Percentiles rank a stretch among this genome's conserved stretches.
These are phyloP conservation scores for Urochloa ruziziensis DNA, from an alignment of 176 grass and related monocot genomes.

Conservation along the genomic window DNA sequence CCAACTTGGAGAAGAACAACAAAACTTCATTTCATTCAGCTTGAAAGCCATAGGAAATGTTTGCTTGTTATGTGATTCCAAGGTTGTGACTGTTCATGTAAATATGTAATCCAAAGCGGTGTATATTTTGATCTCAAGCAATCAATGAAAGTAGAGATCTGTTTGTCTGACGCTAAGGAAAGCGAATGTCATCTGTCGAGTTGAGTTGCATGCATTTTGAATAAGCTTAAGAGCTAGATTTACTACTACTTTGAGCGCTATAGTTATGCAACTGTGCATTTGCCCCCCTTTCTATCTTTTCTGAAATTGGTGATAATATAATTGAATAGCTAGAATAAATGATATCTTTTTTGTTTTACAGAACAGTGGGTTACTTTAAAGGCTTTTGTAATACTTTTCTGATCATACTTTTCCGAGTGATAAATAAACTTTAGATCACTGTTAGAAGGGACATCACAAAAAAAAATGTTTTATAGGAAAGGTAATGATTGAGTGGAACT, in stretches of 20 bases:
- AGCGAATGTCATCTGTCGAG: background rate
- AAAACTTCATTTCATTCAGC: background rate
- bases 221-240: too few species aligned
- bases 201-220: too few species aligned
- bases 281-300: too few species aligned
- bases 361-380: background rate
- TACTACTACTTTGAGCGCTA: too few species aligned
- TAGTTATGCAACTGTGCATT: too few species aligned
- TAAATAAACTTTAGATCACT: background rate
- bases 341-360: background rate
- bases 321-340: too few species aligned
- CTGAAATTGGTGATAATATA: too few species aligned
- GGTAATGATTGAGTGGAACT: background rate
- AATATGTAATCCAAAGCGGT: background rate
- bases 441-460: background rate
- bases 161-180: background rate
- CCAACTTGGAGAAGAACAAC: slow-evolving; percentile 2
- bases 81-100: background rate
- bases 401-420: background rate
- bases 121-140: background rate
- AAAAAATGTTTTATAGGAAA: background rate
- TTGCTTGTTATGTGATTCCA: background rate
- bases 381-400: background rate
- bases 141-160: background rate
- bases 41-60: background rate